Evolutionary conservation across 2,329 filamentous ascomycete genomes (phyloP).

Genomic region (Apiospora saccharicola): DNA sequence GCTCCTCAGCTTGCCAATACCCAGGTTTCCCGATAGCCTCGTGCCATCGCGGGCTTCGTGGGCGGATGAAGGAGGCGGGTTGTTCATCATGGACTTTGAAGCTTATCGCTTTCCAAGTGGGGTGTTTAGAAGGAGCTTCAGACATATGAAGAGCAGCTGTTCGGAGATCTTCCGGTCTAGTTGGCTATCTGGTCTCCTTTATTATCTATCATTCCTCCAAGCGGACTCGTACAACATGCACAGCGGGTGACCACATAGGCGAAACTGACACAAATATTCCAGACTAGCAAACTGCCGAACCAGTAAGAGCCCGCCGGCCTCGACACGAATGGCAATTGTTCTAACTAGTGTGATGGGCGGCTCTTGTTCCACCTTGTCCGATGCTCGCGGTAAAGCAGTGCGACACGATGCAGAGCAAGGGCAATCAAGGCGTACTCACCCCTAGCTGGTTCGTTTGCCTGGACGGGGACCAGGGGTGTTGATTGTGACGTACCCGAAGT

Average conservation of each 20-base stretch:
- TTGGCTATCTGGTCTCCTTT: slow-evolving; percentile 3
- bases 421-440: neutral
- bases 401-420: neutral
- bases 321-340: slow-evolving; percentile 21
- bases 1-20: neutral
- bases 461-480: neutral
- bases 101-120: neutral
- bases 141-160: neutral
- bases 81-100: neutral
- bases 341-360: slow-evolving; percentile 3
- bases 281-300: slow-evolving; percentile 20
- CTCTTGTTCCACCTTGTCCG: slow-evolving; percentile 17
- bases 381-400: slow-evolving; percentile 18
- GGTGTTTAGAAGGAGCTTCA: neutral
- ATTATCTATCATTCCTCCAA: neutral
- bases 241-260: neutral
- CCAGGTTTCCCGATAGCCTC: neutral
- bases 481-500: slow-evolving; percentile 20
- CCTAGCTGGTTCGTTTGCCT: neutral
- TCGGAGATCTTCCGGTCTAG: neutral
- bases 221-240: neutral
- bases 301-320: slow-evolving; percentile 10
- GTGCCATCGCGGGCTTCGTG: neutral
- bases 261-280: slow-evolving; percentile 19
- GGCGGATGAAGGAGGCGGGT: neutral